Percentiles rank a stretch among this genome's conserved stretches.
Conservation (phyloP, 2,329 filamentous ascomycete species). For the Alternaria arbusti region DNA sequence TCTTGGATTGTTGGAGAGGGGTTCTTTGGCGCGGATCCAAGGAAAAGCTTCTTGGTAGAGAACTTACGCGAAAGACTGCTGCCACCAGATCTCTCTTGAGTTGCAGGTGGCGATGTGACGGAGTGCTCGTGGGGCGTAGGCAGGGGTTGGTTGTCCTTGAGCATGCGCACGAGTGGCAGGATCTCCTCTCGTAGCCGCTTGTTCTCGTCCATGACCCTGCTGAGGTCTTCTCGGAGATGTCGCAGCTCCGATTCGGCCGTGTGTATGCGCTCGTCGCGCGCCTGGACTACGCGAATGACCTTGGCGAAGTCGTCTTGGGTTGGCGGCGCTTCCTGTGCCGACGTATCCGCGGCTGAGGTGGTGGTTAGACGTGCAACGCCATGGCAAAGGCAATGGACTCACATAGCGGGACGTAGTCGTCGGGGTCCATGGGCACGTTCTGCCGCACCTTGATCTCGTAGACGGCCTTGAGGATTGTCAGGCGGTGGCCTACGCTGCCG, state of each 20-base stretch:
- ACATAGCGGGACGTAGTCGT: constrained; percentile 94
- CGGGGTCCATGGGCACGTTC: constrained; percentile 86
- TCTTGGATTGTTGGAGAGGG: constrained; percentile 59
- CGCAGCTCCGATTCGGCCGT: constrained; percentile 83
- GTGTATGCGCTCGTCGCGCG: constrained; percentile 89
- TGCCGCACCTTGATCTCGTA: constrained; percentile 97
- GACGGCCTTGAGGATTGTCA: constrained; percentile 93
- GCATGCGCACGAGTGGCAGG: constrained; percentile 85
- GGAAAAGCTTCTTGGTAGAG: constrained; percentile 60
- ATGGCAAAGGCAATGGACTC: constrained; percentile 50
- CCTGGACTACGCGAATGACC: constrained; percentile 84
- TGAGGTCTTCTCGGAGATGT: constrained; percentile 66
- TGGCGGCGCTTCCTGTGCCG: constrained; percentile 82
- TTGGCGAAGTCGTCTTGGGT: constrained; percentile 93
- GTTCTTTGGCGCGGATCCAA: constrained; percentile 57
- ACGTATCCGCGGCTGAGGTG: constrained; percentile 79
- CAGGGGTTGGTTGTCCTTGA: constrained; percentile 88
- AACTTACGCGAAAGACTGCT: constrained; percentile 60
- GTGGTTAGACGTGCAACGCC: constrained; percentile 6
- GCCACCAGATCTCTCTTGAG: constrained; percentile 45
- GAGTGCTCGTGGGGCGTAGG: constrained; percentile 50
- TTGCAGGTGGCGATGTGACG: constrained; percentile 44
- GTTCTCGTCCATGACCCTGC: constrained; percentile 75
- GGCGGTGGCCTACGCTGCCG: constrained; percentile 86
- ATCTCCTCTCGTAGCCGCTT: constrained; percentile 88